Evolutionary conservation across 805 yeast species (phyloP), one percentile per base, ranked within the genome.

Genomic region (Nadsonia fulvescens): DNA sequence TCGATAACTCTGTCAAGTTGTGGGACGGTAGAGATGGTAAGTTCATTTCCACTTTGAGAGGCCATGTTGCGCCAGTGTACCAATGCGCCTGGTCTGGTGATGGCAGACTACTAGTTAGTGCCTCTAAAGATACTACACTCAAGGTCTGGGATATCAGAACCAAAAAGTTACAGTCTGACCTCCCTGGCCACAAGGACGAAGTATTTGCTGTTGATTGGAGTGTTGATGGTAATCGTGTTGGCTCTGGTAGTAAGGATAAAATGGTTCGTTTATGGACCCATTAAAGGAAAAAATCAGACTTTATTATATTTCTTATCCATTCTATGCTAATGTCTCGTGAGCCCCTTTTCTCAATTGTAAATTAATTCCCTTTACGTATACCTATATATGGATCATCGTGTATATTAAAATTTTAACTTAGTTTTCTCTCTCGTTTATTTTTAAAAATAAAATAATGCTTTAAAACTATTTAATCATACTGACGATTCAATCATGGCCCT

Each of bases 201-300:
- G 93, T 89, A 1, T 89, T 68, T 46, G 91, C 95, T 1, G 94
- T 89, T 4, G 98, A 89, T 43, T 89, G 98, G 98, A 78, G 94
- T 56, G 69, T 75, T 30, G 98, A 89, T 47, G 98, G 98, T 23
- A 66, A 66, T 37, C 62, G 73, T 37, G 96, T 89, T 8, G 92
- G 86, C n/a, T 78, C 94, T 47, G 98, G 96, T 12, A 96, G 98
- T 27, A 83, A 82, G 46, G 98, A 89, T 49, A 89, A 83, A 49
- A 75, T 75, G 62, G 82, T 89, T 13, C 63, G 95, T 42, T 56
- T 89, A 32, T 89, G 98, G 98, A 68, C 89, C n/a, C 56, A 55
- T 32, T 51, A 34, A 32, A 5, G 25, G 13, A n/a, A n/a, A n/a
- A n/a, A n/a, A n/a, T n/a, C n/a, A n/a, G n/a, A n/a, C n/a, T n/a